phyloP scores from a whole-genome alignment of 1,284 basidiomycete genomes.

The Phellopilus nigrolimitatus region DNA sequence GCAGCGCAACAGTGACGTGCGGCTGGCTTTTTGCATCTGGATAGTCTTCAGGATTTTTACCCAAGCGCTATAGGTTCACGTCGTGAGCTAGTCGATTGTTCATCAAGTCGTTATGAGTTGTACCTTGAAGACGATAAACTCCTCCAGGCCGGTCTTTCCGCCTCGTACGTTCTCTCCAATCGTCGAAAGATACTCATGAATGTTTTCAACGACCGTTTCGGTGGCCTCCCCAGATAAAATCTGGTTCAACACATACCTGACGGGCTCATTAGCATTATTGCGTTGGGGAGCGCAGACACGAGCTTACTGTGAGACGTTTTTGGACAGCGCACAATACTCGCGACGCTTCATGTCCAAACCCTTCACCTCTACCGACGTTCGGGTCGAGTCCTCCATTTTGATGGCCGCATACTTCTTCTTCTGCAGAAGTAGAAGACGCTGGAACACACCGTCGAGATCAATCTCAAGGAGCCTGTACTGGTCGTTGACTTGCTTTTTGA shows the following conservation, averaged over 20 bases:
- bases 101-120: constrained; percentile 5
- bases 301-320: constrained; percentile 85
- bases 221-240: constrained; percentile 90
- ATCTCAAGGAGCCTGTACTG: constrained; percentile 95
- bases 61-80: constrained; percentile 61
- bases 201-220: constrained; percentile 85
- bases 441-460: constrained; percentile 93
- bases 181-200: constrained; percentile 86
- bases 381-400: constrained; percentile 80
- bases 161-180: constrained; percentile 74
- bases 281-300: background rate
- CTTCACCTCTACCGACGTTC: constrained; percentile 86
- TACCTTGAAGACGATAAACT: constrained; percentile 94
- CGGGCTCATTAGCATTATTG: constrained; percentile 10
- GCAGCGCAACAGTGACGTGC: constrained; percentile 93
- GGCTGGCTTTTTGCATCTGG: constrained; percentile 93
- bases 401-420: constrained; percentile 99
- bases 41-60: constrained; percentile 95
- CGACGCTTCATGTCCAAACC: constrained; percentile 99
- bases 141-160: constrained; percentile 79
- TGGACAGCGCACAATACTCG: constrained; percentile 92
- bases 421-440: constrained; percentile 88
- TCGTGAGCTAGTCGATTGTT: background rate
- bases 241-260: constrained; percentile 82
- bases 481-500: constrained; percentile 97